Conservation (phyloP, 2,329 filamentous ascomycete genomes). For the Ilyonectria destructans region DNA sequence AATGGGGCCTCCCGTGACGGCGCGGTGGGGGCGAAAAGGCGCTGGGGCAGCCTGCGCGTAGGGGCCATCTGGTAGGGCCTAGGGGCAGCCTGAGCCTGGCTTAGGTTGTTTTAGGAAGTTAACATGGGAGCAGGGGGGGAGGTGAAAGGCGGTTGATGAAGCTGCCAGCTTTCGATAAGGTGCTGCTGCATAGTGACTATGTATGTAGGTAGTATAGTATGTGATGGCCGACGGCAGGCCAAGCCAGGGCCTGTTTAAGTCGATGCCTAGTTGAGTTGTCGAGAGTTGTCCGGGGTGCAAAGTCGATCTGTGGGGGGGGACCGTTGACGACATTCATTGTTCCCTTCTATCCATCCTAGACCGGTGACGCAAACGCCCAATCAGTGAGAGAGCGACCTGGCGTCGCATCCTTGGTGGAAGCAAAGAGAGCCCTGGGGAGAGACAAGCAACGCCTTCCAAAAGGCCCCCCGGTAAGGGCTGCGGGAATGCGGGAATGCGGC, state of each 20-base stretch:
- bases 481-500: too few relatives aligned
- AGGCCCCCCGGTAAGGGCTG: too few relatives aligned
- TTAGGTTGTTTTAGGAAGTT: slow-evolving; percentile 1
- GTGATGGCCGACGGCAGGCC: too few relatives aligned
- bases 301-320: background rate
- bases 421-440: background rate
- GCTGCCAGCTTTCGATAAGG: background rate
- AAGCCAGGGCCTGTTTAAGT: background rate
- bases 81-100: background rate
- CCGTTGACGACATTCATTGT: background rate
- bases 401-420: background rate
- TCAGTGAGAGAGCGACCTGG: background rate
- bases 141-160: background rate
- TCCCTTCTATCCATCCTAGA: background rate
- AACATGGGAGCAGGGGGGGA: background rate
- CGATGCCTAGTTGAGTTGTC: background rate
- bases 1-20: slow-evolving; percentile 25
- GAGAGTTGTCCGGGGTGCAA: background rate
- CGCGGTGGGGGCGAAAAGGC: background rate
- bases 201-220: background rate
- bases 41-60: background rate
- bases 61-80: background rate
- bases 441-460: background rate
- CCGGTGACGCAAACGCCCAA: background rate
- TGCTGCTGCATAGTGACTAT: background rate